phyloP scores from a whole-genome alignment of 768 basidiomycete genomes.

The Russula griseocarnosa region DNA sequence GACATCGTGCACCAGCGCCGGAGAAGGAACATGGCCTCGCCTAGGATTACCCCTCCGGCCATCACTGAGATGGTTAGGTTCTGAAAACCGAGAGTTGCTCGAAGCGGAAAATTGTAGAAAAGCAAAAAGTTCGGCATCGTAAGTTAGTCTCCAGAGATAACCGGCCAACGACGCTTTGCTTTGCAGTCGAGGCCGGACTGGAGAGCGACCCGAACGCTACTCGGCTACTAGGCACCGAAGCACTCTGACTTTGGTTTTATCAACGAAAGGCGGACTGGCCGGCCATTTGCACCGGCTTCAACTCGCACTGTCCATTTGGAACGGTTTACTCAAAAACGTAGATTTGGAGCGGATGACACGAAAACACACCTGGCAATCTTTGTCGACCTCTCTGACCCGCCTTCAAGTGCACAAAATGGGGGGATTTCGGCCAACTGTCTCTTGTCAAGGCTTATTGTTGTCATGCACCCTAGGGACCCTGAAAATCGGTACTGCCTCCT shows the following conservation, averaged over 20 bases:
- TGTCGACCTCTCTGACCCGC: neutral
- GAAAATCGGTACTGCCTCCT: too few species aligned
- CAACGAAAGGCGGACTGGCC: neutral
- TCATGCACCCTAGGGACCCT: too few species aligned
- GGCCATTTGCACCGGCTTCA: neutral
- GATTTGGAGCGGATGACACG: too few species aligned
- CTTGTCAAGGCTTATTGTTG: neutral
- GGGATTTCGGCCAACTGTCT: neutral
- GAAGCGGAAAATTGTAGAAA: too few species aligned
- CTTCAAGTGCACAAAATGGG: neutral
- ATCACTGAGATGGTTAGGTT: too few species aligned
- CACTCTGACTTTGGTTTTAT: neutral
- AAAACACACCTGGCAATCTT: neutral
- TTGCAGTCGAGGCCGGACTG: neutral
- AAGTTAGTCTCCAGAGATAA: too few species aligned
- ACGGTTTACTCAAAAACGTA: too few species aligned
- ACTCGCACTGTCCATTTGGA: neutral
- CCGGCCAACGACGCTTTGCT: neutral
- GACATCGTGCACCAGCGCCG: too few species aligned
- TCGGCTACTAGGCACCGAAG: neutral
- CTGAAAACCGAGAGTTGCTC: too few species aligned
- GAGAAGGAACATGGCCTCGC: too few species aligned
- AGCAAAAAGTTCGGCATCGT: too few species aligned
- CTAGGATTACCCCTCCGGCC: too few species aligned
- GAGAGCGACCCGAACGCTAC: neutral